A percentile compares a stretch with the other conserved stretches of the same genome.
phyloP scores from a whole-genome alignment of 1,139 yeast genomes.

The Nakaseomyces kungkrabaensis region DNA sequence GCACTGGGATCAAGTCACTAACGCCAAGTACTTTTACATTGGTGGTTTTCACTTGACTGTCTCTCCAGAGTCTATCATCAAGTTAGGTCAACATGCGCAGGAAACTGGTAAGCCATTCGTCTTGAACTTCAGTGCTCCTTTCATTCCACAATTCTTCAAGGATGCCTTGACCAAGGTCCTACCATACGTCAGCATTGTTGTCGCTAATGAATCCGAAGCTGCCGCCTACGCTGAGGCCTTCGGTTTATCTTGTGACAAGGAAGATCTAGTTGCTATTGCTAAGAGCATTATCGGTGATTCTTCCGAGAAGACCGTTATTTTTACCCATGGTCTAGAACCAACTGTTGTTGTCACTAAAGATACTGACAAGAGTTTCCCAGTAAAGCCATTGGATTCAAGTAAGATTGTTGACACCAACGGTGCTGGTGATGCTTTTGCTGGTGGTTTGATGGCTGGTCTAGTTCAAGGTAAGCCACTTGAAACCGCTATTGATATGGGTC shows the following conservation, averaged over 20 bases:
- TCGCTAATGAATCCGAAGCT: constrained; percentile 97
- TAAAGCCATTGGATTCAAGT: constrained; percentile 55
- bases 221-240: constrained; percentile 88
- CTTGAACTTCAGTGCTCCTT: constrained; percentile 91
- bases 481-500: constrained; percentile 73
- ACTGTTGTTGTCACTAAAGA: constrained; percentile 55
- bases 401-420: constrained; percentile 90
- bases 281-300: constrained; percentile 59
- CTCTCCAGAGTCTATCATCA: constrained; percentile 85
- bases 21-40: constrained; percentile 74
- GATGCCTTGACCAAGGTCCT: constrained; percentile 72
- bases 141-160: constrained; percentile 91
- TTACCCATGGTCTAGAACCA: constrained; percentile 90
- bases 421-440: constrained; percentile 99
- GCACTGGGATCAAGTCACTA: constrained; percentile 80
- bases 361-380: constrained; percentile 46
- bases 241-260: constrained; percentile 40
- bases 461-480: constrained; percentile 61
- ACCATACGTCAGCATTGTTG: constrained; percentile 83
- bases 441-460: constrained; percentile 88
- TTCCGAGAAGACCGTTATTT: constrained; percentile 67
- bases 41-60: constrained; percentile 99
- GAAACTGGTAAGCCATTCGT: constrained; percentile 72
- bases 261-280: constrained; percentile 69
- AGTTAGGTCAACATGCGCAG: constrained; percentile 88